Base-by-base conservation (phyloP, 805 yeast species). In the Candida pini region DNA sequence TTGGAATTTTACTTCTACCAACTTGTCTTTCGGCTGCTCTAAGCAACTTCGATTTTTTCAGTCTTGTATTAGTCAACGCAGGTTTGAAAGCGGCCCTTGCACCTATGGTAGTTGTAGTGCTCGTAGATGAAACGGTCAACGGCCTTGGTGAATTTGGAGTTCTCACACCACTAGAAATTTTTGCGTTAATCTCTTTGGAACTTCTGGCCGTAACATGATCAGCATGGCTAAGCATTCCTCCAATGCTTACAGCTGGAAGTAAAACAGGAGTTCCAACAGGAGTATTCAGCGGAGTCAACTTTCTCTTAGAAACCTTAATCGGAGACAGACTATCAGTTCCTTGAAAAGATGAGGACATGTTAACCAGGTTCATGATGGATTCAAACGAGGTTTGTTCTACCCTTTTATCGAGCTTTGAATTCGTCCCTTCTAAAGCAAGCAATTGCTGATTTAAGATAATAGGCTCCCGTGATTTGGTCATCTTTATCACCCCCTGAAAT, bases 381-480 rank as follows among this genome's bases (percentile, higher is more conserved):
- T 5, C 13, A 4, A 13, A 14, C 2, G 29, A 26, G 3, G 34
- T 9, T 10, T 22, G 20, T 8, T 35, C 21, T 9, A 20, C 30
- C 2, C 14, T 20, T 18, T 18, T 23, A 12, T 7, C 14, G 13
- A 20, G 3, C 22, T 26, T 26, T 4, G 28, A 14, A 24, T 35
- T 30, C 12, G 31, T 21, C 4, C 20, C n/a, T 18, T 34, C 33
- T 20, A 35, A 24, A 13, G 38, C 36, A 1, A 27, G 19, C 21
- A 51, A 18, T 26, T 43, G 43, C 6, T 20, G 12, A 30, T 42
- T 38, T 5, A 54, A 27, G 26, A 44, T 41, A 5, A 44, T 41
- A 3, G 58, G 56, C 23, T 55, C 56, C 26, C 64, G 40, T 3
- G 63, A 54, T 42, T 58, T 58, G 33, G 39, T 49, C 56, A 60